Conservation (phyloP, 345 rosid species). For the Populus deltoides region DNA sequence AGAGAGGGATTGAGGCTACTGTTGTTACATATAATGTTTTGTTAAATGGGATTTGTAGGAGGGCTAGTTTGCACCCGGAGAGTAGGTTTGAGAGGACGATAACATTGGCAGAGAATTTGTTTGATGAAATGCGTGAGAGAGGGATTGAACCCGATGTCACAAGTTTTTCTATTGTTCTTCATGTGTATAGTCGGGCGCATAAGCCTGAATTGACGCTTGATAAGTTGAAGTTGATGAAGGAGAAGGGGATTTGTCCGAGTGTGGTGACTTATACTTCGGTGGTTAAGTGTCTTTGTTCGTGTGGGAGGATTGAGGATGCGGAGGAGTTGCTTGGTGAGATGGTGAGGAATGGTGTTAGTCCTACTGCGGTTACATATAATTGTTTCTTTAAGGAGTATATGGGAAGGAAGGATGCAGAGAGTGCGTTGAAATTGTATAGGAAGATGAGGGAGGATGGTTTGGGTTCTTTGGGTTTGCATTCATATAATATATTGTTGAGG, state of each 20-base stretch:
- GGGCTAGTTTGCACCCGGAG: constrained; percentile 69
- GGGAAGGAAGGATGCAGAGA: constrained; percentile 65
- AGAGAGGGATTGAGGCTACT: constrained; percentile 60
- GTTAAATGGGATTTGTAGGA: constrained; percentile 76
- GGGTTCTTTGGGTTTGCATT: constrained; percentile 47
- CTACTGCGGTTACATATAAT: constrained; percentile 63
- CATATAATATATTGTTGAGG: constrained; percentile 61
- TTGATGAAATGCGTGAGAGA: constrained; percentile 73
- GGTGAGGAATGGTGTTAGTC: constrained; percentile 55
- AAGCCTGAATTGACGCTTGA: constrained; percentile 67
- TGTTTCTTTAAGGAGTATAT: constrained; percentile 85
- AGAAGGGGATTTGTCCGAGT: constrained; percentile 57
- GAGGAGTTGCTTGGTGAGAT: constrained; percentile 65
- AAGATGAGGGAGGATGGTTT: constrained; percentile 54
- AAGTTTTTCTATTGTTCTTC: constrained; percentile 72
- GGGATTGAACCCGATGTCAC: constrained; percentile 82
- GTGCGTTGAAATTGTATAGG: constrained; percentile 66
- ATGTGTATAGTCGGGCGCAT: constrained; percentile 78
- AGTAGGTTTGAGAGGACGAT: constrained; percentile 62
- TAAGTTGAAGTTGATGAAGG: constrained; percentile 67
- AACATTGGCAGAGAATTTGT: constrained; percentile 62
- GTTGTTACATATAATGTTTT: constrained; percentile 69
- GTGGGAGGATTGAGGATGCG: constrained; percentile 64
- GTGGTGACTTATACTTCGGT: constrained; percentile 69
- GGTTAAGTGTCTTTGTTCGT: constrained; percentile 76